phyloP scores from a whole-genome alignment of 352 stramenopile genomes.

The Pythium plurisporium region DNA sequence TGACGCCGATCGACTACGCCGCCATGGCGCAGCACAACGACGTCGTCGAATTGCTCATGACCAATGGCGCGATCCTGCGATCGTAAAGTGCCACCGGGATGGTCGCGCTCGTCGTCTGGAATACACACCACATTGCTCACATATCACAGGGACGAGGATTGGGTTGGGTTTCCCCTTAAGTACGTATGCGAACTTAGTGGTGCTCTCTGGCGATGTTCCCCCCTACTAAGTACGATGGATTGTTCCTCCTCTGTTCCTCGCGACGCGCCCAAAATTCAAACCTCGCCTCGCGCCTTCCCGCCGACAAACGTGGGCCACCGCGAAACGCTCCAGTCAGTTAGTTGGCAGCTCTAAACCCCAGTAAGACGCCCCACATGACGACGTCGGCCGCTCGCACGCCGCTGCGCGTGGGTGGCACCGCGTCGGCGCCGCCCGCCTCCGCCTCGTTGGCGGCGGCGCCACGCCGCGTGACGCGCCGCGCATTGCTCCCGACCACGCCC shows the following conservation, averaged over 20 bases:
- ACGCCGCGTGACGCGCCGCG: too few species aligned
- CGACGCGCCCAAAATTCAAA: neutral
- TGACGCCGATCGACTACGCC: slow-evolving; percentile 30
- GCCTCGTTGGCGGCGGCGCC: too few species aligned
- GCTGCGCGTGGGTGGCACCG: neutral
- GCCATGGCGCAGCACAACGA: slow-evolving; percentile 25
- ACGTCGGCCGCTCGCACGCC: neutral
- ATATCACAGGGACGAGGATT: too few species aligned
- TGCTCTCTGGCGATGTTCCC: neutral
- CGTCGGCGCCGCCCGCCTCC: too few species aligned
- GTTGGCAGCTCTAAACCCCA: too few species aligned
- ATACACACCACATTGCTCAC: neutral
- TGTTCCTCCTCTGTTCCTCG: too few species aligned
- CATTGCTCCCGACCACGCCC: neutral
- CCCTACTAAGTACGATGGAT: neutral
- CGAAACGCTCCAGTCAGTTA: too few species aligned
- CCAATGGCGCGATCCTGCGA: slow-evolving; percentile 25
- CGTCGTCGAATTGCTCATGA: slow-evolving; percentile 27
- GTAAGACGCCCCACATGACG: too few species aligned
- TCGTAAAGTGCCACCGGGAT: slow-evolving; percentile 18
- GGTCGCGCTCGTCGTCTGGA: neutral
- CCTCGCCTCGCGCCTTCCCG: neutral
- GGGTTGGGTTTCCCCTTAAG: neutral
- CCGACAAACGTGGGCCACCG: too few species aligned
- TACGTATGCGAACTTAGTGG: slow-evolving; percentile 4